Conservation (phyloP, 768 basidiomycete species). For the Rhizopogon salebrosus region DNA sequence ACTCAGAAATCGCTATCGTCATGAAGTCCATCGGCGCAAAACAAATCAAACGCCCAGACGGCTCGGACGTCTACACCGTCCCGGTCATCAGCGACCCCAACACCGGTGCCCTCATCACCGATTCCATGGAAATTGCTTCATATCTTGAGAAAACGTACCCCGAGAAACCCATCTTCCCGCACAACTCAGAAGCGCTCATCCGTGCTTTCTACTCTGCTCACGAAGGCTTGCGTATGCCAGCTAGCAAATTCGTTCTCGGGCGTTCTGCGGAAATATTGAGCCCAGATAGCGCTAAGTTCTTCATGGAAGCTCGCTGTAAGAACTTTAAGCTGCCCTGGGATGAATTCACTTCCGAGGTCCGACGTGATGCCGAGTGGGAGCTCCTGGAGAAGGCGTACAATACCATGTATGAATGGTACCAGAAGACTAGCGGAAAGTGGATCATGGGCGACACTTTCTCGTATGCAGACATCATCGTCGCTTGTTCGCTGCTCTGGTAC, state of each 20-base stretch:
- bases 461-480: conserved; percentile 28
- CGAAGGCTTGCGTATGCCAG: neutral
- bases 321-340: conserved; percentile 33
- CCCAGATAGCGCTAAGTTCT: conserved; percentile 32
- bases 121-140: conserved; percentile 27
- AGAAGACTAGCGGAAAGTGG: conserved; percentile 20
- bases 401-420: conserved; percentile 16
- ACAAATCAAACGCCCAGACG: conserved; percentile 13
- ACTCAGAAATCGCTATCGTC: conserved; percentile 23
- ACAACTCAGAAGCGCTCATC: conserved; percentile 18
- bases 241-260: conserved; percentile 13
- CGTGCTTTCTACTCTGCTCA: conserved; percentile 11
- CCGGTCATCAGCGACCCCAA: conserved; percentile 30
- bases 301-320: conserved; percentile 28
- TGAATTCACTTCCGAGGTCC: conserved; percentile 32
- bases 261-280: conserved; percentile 26
- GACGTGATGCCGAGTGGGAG: conserved; percentile 25
- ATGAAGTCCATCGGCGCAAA: conserved; percentile 22
- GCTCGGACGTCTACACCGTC: conserved; percentile 21
- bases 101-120: conserved; percentile 21
- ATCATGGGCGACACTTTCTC: conserved; percentile 25
- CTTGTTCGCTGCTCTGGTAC: conserved; percentile 7
- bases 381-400: conserved; percentile 11
- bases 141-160: conserved; percentile 34
- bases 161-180: conserved; percentile 23